These are phyloP conservation scores for Penicillium sp. DNA, from an alignment of 2,329 filamentous ascomycete genomes.

Conservation along the genomic window DNA sequence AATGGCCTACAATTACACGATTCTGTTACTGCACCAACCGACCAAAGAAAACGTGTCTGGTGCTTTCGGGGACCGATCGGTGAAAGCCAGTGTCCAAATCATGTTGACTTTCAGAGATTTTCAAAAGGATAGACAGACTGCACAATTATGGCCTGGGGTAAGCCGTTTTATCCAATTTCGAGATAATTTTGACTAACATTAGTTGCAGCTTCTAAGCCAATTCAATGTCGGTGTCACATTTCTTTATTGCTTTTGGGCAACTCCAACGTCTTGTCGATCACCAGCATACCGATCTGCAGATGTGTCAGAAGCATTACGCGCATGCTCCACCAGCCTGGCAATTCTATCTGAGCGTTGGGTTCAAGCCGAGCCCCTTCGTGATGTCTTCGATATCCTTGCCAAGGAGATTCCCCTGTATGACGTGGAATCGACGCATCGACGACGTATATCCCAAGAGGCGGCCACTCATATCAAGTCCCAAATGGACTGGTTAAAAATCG, in stretches of 20 bases:
- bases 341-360: slow-evolving; percentile 21
- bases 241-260: slow-evolving; percentile 24
- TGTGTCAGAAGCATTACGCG: slow-evolving; percentile 14
- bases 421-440: background rate
- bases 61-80: slow-evolving; percentile 12
- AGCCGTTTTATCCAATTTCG: background rate
- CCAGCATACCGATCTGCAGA: slow-evolving; percentile 7
- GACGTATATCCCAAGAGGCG: slow-evolving; percentile 8
- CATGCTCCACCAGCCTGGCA: slow-evolving; percentile 19
- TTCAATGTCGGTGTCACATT: slow-evolving; percentile 19
- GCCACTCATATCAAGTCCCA: slow-evolving; percentile 5
- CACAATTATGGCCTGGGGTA: slow-evolving; percentile 23
- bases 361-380: slow-evolving; percentile 20
- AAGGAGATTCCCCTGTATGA: slow-evolving; percentile 10
- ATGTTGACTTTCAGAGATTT: slow-evolving; percentile 20
- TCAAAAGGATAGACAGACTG: slow-evolving; percentile 21
- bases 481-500: slow-evolving; percentile 4
- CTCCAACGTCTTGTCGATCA: slow-evolving; percentile 8
- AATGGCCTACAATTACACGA: slow-evolving; percentile 23
- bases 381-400: slow-evolving; percentile 17
- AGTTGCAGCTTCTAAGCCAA: slow-evolving; percentile 19
- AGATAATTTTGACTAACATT: background rate
- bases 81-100: slow-evolving; percentile 16
- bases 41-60: slow-evolving; percentile 14
- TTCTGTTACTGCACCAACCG: slow-evolving; percentile 19